Evolutionary conservation across 441 rosid species (phyloP).

Genomic region (Corymbia calophylla): DNA sequence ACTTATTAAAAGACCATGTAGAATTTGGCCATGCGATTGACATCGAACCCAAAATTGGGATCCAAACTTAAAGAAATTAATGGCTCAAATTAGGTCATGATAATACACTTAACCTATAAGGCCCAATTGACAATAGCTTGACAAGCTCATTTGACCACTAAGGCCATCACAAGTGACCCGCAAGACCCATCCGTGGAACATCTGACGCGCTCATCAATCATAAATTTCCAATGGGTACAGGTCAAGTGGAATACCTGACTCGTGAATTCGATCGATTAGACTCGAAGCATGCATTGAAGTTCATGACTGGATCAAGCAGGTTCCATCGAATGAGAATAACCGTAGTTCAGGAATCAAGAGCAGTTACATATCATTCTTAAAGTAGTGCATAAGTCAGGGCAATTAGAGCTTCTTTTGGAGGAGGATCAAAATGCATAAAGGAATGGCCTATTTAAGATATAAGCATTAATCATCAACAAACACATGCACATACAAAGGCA

Average conservation of each 20-base stretch:
- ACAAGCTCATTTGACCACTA: not conserved
- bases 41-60: not conserved
- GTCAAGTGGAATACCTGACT: not conserved
- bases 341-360: not conserved
- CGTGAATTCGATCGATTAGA: not conserved
- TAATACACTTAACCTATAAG: not conserved
- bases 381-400: not conserved
- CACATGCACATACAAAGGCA: not conserved
- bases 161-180: not conserved
- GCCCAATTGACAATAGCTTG: not conserved
- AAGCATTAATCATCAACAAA: not conserved
- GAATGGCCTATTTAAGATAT: not conserved
- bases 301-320: not conserved
- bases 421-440: not conserved
- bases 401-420: not conserved
- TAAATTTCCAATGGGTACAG: not conserved
- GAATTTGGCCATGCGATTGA: not conserved
- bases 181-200: not conserved
- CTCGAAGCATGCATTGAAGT: not conserved
- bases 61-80: not conserved
- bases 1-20: not conserved
- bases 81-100: not conserved
- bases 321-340: not conserved
- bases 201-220: not conserved
- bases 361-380: not conserved